phyloP scores from a whole-genome alignment of 768 basidiomycete genomes.

The Tricholoma furcatifolium region DNA sequence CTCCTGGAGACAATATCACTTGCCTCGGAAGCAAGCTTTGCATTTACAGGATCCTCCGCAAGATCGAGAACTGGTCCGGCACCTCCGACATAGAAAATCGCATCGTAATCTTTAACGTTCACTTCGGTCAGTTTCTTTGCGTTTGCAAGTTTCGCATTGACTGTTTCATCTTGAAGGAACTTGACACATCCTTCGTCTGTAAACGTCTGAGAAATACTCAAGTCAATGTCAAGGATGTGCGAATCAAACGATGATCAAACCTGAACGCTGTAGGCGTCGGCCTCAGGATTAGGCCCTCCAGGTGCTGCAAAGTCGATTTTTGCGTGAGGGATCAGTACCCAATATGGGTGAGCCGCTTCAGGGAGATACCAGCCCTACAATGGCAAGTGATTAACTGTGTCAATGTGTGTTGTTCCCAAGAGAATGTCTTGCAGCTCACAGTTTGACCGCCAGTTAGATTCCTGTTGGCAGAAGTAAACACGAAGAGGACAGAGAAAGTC shows the following conservation, averaged over 20 bases:
- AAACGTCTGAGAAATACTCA: too few relatives aligned
- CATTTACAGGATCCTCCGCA: slow-evolving; percentile 52
- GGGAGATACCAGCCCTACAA: slow-evolving; percentile 81
- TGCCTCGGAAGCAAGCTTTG: slow-evolving; percentile 56
- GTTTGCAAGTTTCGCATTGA: slow-evolving; percentile 48
- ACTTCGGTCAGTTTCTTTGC: slow-evolving; percentile 65
- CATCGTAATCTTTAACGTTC: slow-evolving; percentile 60
- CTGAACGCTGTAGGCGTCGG: slow-evolving; percentile 58
- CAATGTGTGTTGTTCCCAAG: not conserved
- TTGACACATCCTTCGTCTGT: slow-evolving; percentile 49
- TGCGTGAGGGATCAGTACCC: slow-evolving; percentile 47
- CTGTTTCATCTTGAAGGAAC: slow-evolving; percentile 58
- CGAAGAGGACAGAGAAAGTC: slow-evolving; percentile 64
- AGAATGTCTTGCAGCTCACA: slow-evolving; percentile 30
- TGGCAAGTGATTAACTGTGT: too few relatives aligned
- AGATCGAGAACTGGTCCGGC: slow-evolving; percentile 79
- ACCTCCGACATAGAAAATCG: slow-evolving; percentile 78
- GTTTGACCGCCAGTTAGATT: slow-evolving; percentile 52
- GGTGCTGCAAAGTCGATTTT: slow-evolving; percentile 62
- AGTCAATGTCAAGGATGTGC: not conserved
- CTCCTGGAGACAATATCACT: slow-evolving; percentile 13
- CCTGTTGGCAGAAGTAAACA: slow-evolving; percentile 66
- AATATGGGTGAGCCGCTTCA: slow-evolving; percentile 76
- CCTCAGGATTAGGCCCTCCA: slow-evolving; percentile 64
- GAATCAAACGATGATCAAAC: slow-evolving; percentile 25